phyloP scores from a whole-genome alignment of 1,284 basidiomycete genomes.

The Cronartium ribicola region DNA sequence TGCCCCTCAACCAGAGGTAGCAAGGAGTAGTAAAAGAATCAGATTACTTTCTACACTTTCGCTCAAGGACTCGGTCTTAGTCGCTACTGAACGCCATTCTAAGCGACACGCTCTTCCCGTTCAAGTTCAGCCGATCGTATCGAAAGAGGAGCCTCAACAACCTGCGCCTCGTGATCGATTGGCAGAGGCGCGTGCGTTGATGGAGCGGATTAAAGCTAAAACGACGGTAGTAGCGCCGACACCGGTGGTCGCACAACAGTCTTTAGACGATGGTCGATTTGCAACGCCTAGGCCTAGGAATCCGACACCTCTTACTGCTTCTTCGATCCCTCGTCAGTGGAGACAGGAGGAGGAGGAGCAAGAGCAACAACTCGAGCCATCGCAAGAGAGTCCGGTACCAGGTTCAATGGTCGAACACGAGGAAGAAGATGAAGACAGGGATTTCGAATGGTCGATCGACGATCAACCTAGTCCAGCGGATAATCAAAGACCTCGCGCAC shows the following conservation, averaged over 20 bases:
- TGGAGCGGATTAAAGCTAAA: conserved; percentile 45
- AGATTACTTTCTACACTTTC: conserved; percentile 14
- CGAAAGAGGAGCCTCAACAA: neutral
- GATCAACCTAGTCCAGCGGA: too few relatives aligned
- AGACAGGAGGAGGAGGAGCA: neutral
- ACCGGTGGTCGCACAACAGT: neutral
- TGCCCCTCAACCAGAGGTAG: conserved; percentile 3
- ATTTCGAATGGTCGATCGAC: neutral
- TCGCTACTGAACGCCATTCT: conserved; percentile 28
- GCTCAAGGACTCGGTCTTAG: conserved; percentile 20
- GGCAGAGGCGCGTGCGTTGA: conserved; percentile 44
- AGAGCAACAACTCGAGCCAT: too few relatives aligned
- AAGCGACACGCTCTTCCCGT: conserved; percentile 6
- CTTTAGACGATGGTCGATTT: conserved; percentile 4
- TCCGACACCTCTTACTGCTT: conserved; percentile 1
- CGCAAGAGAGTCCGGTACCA: neutral
- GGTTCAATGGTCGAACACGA: conserved; percentile 6
- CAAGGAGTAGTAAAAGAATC: conserved; percentile 41
- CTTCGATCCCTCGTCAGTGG: neutral
- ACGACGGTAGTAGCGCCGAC: neutral
- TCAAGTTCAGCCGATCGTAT: conserved; percentile 24
- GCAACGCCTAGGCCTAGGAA: neutral
- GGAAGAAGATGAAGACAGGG: neutral
- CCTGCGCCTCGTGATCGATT: conserved; percentile 31
- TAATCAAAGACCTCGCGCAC: too few relatives aligned